Base-by-base conservation (phyloP, 2,329 filamentous ascomycete species). In the Zymoseptoria tritici region DNA sequence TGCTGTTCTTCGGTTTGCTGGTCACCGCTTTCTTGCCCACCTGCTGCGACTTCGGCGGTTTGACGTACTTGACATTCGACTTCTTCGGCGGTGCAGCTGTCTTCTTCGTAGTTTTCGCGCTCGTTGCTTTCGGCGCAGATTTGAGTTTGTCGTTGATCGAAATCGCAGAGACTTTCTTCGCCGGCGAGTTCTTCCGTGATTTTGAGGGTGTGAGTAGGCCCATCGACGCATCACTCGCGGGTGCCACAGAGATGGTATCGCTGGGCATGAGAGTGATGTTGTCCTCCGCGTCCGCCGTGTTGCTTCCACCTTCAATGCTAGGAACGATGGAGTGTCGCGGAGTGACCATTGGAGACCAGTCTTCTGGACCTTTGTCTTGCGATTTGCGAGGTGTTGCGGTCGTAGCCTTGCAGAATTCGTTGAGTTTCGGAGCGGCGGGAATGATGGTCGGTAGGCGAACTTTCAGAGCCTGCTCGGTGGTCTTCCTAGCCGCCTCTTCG, bases 401-500 rank as follows among this genome's bases (percentile, higher is more conserved):
- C 16, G 62, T 53, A 9, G 68, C 68, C 20, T 52, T 59, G 67
- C 73, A 71, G 62, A 67, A 70, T 63, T 72, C 70, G 65, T 73
- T 70, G 54, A 60, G 56, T 53, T 71, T 67, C n/a, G 57, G 46
- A 0, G 52, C 55, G 6, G 67, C 66, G 9, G 66, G 66, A 2
- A 67, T 60, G 29, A 54, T 50, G 21, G 53, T 58, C 21, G 56
- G 57, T 19, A 69, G 56, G 20, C 60, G 61, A n/a, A 66, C 65
- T 6, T 61, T 57, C 21, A 64, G 61, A 11, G 57, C 71, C 69
- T 62, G 76, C 60, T 62, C 71, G 50, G 74, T 70, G 54, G 69
- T 69, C 62, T 75, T 77, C 54, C 73, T 71, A 42, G 72, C 71
- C 62, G 80, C 78, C 20, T 77, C 71, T 42, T 81, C 78, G 24